Base-by-base conservation (phyloP, 2,329 filamentous ascomycete species). In the Teratosphaeria viscida region DNA sequence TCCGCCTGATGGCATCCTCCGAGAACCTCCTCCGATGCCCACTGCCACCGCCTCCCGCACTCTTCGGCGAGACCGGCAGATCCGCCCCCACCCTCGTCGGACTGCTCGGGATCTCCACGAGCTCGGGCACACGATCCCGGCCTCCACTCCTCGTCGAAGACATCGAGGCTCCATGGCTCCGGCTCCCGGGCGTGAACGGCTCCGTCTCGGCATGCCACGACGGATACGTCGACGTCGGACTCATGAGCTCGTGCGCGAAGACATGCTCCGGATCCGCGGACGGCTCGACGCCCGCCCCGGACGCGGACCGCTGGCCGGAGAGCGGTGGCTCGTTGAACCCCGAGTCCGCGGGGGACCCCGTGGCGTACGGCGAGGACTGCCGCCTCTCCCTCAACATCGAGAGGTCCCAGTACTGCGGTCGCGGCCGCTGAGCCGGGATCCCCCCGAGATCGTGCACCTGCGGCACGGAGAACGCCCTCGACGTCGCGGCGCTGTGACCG, bases 391-490 rank as follows among this genome's bases (percentile, higher is more conserved):
- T 62, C 32, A 70, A 60, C 65, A 69, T 69, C 32, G 68, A 68
- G 11, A 69, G 60, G 54, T 70, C 67, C 68, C 68, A 70, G 59
- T 69, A 70, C 54, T 67, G 66, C 26, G 65, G 59, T 19, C 35
- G 39, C n/a, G 49, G 34, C 14, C 32, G 39, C 57, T 39, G 27
- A n/a, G 8, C 39, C 47, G 49, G 16, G 3, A 49, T 49, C 23
- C 43, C 16, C 11, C 43, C 23, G n/a, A 49, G 43, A 10, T 26
- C 43, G 11, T 49, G 43, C 43, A 49, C 43, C n/a, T 58, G 52
- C 29, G 43, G 23, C 32, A 29, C 49, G 16, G 47, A 27, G n/a
- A 23, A 47, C 53, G 32, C n/a, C 34, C 23, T 47, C 52, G 37
- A 23, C 53, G 53, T 29, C 37, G 6, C 26, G 8, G 32, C 53